phyloP scores from a whole-genome alignment of 768 basidiomycete species.

The Daedaleopsis nitida region DNA sequence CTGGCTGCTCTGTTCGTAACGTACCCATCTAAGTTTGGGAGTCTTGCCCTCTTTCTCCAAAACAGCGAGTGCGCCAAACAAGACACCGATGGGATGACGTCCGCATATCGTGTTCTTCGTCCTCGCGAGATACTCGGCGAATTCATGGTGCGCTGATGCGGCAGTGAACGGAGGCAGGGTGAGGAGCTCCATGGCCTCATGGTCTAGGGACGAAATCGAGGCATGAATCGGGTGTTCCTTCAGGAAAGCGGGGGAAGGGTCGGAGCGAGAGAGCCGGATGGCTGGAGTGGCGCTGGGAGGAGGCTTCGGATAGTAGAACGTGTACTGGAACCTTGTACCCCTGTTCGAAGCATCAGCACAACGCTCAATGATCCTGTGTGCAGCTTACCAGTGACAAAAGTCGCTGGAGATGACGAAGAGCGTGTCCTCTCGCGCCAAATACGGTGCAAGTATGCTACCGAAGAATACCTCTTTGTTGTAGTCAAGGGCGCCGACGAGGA shows the following conservation, averaged over 20 bases:
- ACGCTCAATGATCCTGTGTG: too few species aligned
- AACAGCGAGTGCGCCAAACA: constrained; percentile 73
- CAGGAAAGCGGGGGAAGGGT: constrained; percentile 38
- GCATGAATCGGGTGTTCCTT: constrained; percentile 69
- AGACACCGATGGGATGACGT: constrained; percentile 91
- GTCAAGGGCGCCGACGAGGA: constrained; percentile 83
- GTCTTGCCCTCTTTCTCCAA: constrained; percentile 46
- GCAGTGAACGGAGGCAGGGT: constrained; percentile 57
- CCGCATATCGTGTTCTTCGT: constrained; percentile 98
- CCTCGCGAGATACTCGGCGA: constrained; percentile 64
- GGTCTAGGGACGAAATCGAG: constrained; percentile 84
- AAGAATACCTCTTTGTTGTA: constrained; percentile 59
- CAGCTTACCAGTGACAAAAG: constrained; percentile 92
- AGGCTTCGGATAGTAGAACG: constrained; percentile 77
- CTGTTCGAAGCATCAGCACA: constrained; percentile 36
- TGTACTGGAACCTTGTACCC: constrained; percentile 87
- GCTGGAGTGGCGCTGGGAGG: constrained; percentile 48
- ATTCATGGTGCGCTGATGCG: constrained; percentile 56
- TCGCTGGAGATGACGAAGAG: constrained; percentile 93
- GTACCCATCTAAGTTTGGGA: constrained; percentile 72
- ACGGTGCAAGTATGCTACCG: constrained; percentile 77
- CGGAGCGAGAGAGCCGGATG: constrained; percentile 50
- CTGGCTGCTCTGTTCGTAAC: constrained; percentile 90
- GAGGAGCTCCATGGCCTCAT: constrained; percentile 80
- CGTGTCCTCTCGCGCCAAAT: constrained; percentile 75